phyloP scores from a whole-genome alignment of 2,329 filamentous ascomycete genomes.

The Pezizomycotina sp. region DNA sequence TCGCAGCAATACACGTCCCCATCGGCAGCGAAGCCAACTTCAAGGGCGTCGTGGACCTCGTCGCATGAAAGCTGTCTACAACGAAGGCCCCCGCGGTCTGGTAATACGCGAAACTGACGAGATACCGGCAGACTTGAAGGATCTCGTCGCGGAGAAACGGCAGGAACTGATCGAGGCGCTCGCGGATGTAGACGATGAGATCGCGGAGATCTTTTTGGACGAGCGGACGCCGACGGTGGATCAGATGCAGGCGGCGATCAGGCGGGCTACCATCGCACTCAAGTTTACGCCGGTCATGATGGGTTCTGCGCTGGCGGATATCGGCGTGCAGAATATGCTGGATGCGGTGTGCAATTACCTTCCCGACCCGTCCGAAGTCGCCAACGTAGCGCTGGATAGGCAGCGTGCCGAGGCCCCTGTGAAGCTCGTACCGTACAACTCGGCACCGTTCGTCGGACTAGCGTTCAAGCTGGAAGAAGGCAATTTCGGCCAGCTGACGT shows the following conservation, averaged over 20 bases:
- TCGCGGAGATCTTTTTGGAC: slow-evolving; percentile 85
- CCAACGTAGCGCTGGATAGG: slow-evolving; percentile 77
- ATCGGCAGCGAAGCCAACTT: slow-evolving; percentile 88
- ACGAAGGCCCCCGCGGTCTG: slow-evolving; percentile 67
- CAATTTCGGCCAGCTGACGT: slow-evolving; percentile 94
- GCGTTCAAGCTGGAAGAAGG: slow-evolving; percentile 99
- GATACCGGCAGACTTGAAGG: slow-evolving; percentile 62
- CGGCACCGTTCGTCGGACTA: slow-evolving; percentile 80
- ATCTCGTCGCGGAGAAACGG: slow-evolving; percentile 66
- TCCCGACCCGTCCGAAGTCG: slow-evolving; percentile 75
- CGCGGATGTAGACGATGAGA: slow-evolving; percentile 94
- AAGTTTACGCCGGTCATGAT: slow-evolving; percentile 94
- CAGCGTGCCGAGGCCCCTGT: slow-evolving; percentile 62
- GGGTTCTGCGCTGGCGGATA: slow-evolving; percentile 89
- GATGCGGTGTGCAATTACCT: slow-evolving; percentile 94
- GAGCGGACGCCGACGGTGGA: slow-evolving; percentile 60
- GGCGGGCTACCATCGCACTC: slow-evolving; percentile 68
- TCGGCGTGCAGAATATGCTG: slow-evolving; percentile 88
- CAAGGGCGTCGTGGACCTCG: slow-evolving; percentile 77
- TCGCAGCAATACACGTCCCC: slow-evolving; percentile 84
- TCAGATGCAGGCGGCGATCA: slow-evolving; percentile 85
- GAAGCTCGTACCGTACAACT: slow-evolving; percentile 82
- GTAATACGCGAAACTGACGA: slow-evolving; percentile 59
- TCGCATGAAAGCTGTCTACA: slow-evolving; percentile 89
- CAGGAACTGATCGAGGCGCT: slow-evolving; percentile 81